Evolutionary conservation across 1,284 basidiomycete species (phyloP).

Genomic region (Trichosporon faecale): DNA sequence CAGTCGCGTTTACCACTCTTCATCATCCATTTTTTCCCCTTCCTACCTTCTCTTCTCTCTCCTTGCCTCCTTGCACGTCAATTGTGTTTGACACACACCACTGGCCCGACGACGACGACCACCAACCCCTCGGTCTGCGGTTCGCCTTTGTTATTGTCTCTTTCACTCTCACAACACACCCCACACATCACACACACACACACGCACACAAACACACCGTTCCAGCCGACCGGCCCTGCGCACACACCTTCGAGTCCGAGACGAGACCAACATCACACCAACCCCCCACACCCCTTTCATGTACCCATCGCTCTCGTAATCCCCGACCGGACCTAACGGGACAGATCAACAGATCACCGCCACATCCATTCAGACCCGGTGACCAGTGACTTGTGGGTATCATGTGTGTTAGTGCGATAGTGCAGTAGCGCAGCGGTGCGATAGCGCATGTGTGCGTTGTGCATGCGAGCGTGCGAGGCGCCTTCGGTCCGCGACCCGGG

Average conservation of each 20-base stretch:
- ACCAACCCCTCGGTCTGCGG: background rate
- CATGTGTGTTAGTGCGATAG: background rate
- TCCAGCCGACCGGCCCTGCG: background rate
- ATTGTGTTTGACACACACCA: background rate
- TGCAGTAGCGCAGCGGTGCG: no score
- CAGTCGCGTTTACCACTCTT: constrained; percentile 5
- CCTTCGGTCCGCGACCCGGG: no score
- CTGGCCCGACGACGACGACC: no score
- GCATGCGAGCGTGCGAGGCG: no score
- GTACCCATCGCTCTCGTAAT: background rate
- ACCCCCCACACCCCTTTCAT: background rate
- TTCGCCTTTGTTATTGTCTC: background rate
- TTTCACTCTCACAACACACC: background rate
- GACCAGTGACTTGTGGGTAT: background rate
- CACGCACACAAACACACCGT: background rate
- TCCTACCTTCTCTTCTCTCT: background rate
- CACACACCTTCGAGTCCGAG: background rate
- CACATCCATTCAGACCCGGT: background rate
- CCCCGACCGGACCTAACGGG: background rate
- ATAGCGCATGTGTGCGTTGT: no score
- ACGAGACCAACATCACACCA: background rate
- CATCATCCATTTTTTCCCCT: background rate
- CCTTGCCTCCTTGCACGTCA: background rate
- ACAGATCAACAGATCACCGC: constrained; percentile 1
- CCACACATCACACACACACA: background rate